phyloP scores from a whole-genome alignment of 495 filamentous ascomycete genomes.

The Articulospora tetracladia region DNA sequence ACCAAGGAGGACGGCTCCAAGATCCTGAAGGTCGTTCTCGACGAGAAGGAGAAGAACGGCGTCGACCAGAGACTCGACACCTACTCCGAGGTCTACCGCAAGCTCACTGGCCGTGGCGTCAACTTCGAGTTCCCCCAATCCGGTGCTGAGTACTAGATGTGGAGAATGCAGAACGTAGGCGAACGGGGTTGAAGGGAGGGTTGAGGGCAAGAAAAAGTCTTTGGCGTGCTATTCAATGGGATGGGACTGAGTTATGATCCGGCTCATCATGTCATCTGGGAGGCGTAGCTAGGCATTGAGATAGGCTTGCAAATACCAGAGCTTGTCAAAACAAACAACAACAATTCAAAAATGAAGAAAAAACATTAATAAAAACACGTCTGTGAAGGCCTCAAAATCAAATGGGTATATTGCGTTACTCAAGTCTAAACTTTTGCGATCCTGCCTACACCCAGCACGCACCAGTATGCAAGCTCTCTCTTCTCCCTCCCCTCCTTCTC shows the following conservation, averaged over 20 bases:
- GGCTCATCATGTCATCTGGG: constrained; percentile 12
- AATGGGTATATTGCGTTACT: constrained; percentile 26
- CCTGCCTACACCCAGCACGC: constrained; percentile 82
- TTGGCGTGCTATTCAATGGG: constrained; percentile 1
- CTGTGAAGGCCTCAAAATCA: constrained; percentile 5
- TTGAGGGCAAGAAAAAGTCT: constrained; percentile 12
- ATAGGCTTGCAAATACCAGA: constrained; percentile 18
- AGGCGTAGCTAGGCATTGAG: constrained; percentile 22
- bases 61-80: constrained; percentile 99
- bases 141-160: constrained; percentile 75
- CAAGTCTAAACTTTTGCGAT: constrained; percentile 38
- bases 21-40: constrained; percentile 94
- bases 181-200: background rate
- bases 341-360: background rate
- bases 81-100: constrained; percentile 97
- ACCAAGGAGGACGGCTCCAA: constrained; percentile 98
- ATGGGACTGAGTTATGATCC: constrained; percentile 3
- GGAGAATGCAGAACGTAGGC: background rate
- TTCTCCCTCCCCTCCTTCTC: constrained; percentile 51
- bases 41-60: constrained; percentile 99
- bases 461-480: constrained; percentile 92
- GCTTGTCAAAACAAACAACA: constrained; percentile 14
- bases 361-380: background rate
- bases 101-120: constrained; percentile 89
- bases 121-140: constrained; percentile 96